Conservation (phyloP, 2,329 filamentous ascomycete species). For the Penicillium glabrum region DNA sequence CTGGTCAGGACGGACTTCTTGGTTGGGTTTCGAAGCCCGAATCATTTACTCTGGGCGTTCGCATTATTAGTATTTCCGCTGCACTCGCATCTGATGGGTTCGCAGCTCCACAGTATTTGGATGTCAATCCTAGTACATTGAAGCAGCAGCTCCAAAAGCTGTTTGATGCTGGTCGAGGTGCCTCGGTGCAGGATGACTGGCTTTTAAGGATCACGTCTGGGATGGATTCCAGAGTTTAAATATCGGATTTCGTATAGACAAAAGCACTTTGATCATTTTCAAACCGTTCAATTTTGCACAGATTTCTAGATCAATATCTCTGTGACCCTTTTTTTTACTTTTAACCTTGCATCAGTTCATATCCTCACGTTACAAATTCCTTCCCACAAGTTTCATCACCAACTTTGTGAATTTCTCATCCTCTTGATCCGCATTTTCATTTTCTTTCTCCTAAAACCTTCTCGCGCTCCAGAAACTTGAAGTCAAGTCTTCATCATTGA, state of each 20-base stretch:
- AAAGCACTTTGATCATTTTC: not conserved
- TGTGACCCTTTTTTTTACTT: not conserved
- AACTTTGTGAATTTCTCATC: not conserved
- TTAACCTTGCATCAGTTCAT: not conserved
- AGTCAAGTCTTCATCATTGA: not conserved
- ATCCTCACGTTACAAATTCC: not conserved
- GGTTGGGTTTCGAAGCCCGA: slow-evolving; percentile 71
- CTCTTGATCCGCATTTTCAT: not conserved
- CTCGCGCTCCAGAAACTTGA: not conserved
- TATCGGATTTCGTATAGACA: not conserved
- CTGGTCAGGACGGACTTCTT: slow-evolving; percentile 61
- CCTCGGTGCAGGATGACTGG: slow-evolving; percentile 35
- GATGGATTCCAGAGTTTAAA: slow-evolving; percentile 12
- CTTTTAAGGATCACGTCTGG: slow-evolving; percentile 28
- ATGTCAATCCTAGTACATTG: slow-evolving; percentile 15
- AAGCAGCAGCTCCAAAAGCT: slow-evolving; percentile 27
- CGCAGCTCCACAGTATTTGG: slow-evolving; percentile 15
- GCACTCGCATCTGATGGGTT: slow-evolving; percentile 29
- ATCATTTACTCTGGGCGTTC: slow-evolving; percentile 56
- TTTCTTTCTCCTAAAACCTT: not conserved
- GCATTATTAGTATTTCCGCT: slow-evolving; percentile 39
- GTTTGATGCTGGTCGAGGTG: slow-evolving; percentile 19
- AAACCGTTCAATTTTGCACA: not conserved
- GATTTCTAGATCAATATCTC: no score
- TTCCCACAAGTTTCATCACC: not conserved